These are phyloP conservation scores for Cystobasidiaceae sp. DNA, from an alignment of 1,284 basidiomycete genomes.

Conservation along the genomic window DNA sequence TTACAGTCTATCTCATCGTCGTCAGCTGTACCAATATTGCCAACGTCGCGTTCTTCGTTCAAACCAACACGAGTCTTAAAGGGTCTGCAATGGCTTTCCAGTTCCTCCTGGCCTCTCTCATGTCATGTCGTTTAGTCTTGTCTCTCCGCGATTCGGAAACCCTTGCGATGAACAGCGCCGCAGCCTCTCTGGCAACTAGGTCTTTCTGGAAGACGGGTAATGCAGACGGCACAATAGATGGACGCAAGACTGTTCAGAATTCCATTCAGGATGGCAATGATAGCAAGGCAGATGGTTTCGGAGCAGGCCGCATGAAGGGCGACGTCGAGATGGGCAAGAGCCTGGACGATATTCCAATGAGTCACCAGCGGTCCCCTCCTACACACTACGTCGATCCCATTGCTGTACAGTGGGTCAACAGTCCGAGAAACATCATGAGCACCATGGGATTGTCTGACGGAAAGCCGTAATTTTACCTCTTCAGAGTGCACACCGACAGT, in stretches of 20 bases:
- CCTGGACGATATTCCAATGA: background rate
- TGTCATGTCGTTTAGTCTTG: conserved; percentile 5
- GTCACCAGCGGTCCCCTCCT: background rate
- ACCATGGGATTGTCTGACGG: too few relatives aligned
- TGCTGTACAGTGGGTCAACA: background rate
- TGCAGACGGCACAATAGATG: background rate
- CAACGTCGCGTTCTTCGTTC: conserved; percentile 13
- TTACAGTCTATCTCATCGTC: conserved; percentile 3
- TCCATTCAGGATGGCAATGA: background rate
- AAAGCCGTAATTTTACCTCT: background rate
- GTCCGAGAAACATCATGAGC: too few relatives aligned
- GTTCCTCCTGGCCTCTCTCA: conserved; percentile 3
- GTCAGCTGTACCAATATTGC: conserved; percentile 3
- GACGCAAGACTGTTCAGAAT: background rate
- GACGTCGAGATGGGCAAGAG: background rate
- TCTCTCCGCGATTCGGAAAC: background rate
- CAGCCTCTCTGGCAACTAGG: background rate
- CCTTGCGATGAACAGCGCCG: background rate
- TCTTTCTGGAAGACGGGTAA: conserved; percentile 7
- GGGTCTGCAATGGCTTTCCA: conserved; percentile 8
- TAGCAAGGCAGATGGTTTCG: background rate
- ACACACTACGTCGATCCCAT: background rate
- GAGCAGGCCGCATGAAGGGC: background rate
- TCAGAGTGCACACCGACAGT: background rate
- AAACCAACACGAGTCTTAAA: background rate